These are phyloP conservation scores for Persicaria maculosa DNA, from an alignment of 148 eudicot genomes.

Conservation along the genomic window DNA sequence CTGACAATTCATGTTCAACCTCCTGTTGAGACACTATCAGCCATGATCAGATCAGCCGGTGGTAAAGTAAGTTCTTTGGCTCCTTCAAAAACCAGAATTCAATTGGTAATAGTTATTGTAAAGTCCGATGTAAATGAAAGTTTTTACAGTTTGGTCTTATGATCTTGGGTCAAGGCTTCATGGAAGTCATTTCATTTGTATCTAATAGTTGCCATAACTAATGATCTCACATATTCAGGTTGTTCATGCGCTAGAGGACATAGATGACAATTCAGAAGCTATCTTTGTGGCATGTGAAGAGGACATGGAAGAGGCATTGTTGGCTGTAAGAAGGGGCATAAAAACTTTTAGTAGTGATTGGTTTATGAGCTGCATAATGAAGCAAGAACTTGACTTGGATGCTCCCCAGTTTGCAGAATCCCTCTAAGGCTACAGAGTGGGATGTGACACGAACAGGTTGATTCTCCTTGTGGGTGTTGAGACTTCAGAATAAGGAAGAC, in stretches of 20 bases:
- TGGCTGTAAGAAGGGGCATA: slow-evolving; percentile 57
- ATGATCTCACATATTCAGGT: slow-evolving; percentile 34
- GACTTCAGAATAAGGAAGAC: too few relatives aligned
- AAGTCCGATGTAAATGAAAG: not conserved
- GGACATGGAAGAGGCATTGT: slow-evolving; percentile 79
- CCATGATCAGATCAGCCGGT: slow-evolving; percentile 67
- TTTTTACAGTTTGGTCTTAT: too few relatives aligned
- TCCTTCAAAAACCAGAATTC: not conserved
- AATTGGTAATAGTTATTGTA: not conserved
- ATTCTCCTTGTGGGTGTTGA: not conserved
- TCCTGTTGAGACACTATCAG: slow-evolving; percentile 43
- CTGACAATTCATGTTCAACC: slow-evolving; percentile 63
- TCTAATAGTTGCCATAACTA: not conserved
- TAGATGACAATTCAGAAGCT: slow-evolving; percentile 34
- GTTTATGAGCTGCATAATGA: slow-evolving; percentile 88
- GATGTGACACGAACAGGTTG: not conserved
- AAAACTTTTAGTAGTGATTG: slow-evolving; percentile 68
- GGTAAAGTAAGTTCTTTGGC: slow-evolving; percentile 54
- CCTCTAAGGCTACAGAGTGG: slow-evolving; percentile 26
- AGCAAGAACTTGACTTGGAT: slow-evolving; percentile 78
- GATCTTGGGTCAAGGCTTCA: too few relatives aligned
- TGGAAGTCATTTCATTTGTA: not conserved
- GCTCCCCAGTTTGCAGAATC: slow-evolving; percentile 93
- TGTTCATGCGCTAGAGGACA: slow-evolving; percentile 25
- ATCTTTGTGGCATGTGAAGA: slow-evolving; percentile 76